Conservation (phyloP, 2,329 filamentous ascomycete species). For the Mollisia scopiformis region DNA sequence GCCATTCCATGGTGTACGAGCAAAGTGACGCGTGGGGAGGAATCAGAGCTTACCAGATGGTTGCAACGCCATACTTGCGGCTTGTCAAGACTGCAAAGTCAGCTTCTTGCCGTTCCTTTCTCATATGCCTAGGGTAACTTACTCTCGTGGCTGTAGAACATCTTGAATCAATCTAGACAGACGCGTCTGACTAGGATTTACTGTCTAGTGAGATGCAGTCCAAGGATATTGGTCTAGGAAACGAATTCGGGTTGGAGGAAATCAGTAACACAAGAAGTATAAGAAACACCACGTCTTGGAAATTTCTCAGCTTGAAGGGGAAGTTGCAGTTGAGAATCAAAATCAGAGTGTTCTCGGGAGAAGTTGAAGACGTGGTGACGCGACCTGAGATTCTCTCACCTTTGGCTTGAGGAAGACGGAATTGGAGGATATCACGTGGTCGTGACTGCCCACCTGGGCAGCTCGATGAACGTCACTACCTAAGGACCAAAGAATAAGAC, state of each 20-base stretch:
- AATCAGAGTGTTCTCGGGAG: background rate
- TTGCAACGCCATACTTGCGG: conserved; percentile 88
- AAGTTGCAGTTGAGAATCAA: background rate
- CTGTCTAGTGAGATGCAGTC: background rate
- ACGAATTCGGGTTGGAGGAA: background rate
- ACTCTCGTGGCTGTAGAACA: conserved; percentile 99
- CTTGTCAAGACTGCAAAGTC: conserved; percentile 72
- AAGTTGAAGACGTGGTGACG: background rate
- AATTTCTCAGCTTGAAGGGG: background rate
- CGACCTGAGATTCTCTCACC: background rate
- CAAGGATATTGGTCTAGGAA: background rate
- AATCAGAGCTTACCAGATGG: conserved; percentile 73
- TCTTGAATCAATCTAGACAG: conserved; percentile 41
- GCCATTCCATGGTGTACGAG: background rate
- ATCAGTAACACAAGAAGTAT: background rate
- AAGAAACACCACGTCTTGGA: background rate
- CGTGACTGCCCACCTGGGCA: background rate
- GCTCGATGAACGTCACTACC: too few relatives aligned
- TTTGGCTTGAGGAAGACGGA: background rate
- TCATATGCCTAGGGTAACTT: conserved; percentile 39
- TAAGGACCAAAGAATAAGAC: background rate
- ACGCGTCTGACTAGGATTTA: conserved; percentile 3
- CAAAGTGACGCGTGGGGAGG: background rate
- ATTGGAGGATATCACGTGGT: too few relatives aligned
- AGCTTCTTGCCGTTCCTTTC: conserved; percentile 4